Conservation (phyloP, 257 asterid genomes). For the Solanum tarijense region DNA sequence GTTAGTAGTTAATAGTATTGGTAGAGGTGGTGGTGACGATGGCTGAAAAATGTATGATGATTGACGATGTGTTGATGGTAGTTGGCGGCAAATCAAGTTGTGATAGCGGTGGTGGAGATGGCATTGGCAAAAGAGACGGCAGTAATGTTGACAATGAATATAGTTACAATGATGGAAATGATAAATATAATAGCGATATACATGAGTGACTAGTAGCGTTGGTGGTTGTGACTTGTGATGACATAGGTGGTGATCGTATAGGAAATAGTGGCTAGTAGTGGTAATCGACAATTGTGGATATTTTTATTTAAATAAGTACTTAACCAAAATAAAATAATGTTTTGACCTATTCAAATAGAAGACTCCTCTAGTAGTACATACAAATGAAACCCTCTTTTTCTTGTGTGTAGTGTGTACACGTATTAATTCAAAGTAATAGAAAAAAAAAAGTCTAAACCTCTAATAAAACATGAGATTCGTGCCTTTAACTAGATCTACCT, state of each 20-base stretch:
- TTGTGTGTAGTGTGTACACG: not conserved
- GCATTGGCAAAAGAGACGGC: not conserved
- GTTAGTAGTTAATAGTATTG: not conserved
- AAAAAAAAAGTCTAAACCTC: not conserved
- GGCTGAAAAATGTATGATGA: not conserved
- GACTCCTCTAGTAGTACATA: not conserved
- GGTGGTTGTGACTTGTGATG: not conserved
- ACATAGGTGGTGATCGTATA: not conserved
- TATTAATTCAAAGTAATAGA: not conserved
- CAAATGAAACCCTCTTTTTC: not conserved
- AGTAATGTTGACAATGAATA: not conserved
- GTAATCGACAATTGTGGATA: no score
- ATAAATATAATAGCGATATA: no score
- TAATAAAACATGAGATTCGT: not conserved
- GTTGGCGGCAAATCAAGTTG: not conserved
- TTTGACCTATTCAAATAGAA: not conserved
- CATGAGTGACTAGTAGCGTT: not conserved
- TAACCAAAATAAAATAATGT: not conserved
- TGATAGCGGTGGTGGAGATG: not conserved
- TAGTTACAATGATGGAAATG: no score
- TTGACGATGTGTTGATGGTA: not conserved
- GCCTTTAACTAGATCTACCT: not conserved
- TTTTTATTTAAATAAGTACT: no score
- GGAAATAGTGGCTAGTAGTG: not conserved
- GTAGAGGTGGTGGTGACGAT: not conserved